Evolutionary conservation across 2,329 filamentous ascomycete genomes (phyloP).

Genomic region (Aspergillus sergii): DNA sequence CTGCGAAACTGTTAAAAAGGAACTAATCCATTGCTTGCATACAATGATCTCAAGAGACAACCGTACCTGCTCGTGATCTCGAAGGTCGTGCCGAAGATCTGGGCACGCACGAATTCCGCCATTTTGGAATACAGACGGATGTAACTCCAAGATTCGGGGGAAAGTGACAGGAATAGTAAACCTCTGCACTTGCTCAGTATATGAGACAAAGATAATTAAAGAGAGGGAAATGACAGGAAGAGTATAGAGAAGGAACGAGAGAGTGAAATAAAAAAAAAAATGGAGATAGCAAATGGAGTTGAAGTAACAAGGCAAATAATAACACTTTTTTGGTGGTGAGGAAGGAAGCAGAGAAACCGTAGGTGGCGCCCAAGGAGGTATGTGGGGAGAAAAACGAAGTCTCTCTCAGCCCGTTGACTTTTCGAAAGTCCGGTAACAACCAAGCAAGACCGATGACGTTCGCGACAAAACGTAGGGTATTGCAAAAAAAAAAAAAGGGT

Average conservation of each 20-base stretch:
- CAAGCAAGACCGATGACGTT: constrained; percentile 36
- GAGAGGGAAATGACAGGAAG: constrained; percentile 13
- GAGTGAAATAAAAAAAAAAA: constrained; percentile 11
- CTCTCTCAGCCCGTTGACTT: neutral
- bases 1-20: constrained; percentile 52
- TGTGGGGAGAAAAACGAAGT: constrained; percentile 30
- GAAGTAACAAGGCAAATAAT: constrained; percentile 6
- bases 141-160: constrained; percentile 17
- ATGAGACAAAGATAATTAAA: constrained; percentile 14
- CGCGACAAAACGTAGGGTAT: constrained; percentile 26
- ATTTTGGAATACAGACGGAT: constrained; percentile 58
- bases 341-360: constrained; percentile 25
- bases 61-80: constrained; percentile 96
- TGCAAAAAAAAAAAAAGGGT: constrained; percentile 15
- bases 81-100: constrained; percentile 99
- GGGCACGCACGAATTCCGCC: constrained; percentile 98
- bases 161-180: neutral
- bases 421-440: constrained; percentile 25
- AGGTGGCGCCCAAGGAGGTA: constrained; percentile 26
- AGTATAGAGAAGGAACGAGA: constrained; percentile 1
- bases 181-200: constrained; percentile 7
- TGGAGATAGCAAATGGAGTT: constrained; percentile 2
- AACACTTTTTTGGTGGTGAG: constrained; percentile 11
- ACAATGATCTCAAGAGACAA: neutral
- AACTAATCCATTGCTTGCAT: neutral